A percentile compares a stretch with the other conserved stretches of the same genome.
phyloP scores from a whole-genome alignment of 202 grass and related monocot species.

The Saccharum hybrid region DNA sequence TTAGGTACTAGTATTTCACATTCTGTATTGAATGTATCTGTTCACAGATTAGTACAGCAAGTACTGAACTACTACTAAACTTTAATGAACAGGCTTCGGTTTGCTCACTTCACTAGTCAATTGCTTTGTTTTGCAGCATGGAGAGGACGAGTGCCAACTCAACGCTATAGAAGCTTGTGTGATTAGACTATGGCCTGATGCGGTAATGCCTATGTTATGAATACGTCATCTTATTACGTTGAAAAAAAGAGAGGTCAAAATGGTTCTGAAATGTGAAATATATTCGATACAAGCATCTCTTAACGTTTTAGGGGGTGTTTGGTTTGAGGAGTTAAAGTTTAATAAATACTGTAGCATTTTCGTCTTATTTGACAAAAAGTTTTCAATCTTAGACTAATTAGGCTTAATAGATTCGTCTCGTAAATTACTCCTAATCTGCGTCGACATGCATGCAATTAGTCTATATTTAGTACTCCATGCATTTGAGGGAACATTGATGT shows the following conservation, averaged over 20 bases:
- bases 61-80: background rate
- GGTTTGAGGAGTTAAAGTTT: too few species aligned
- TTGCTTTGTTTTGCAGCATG: slow-evolving; percentile 68
- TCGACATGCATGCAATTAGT: too few species aligned
- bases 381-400: too few species aligned
- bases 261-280: slow-evolving; percentile 17
- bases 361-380: too few species aligned
- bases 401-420: too few species aligned
- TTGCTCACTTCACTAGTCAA: slow-evolving; percentile 5
- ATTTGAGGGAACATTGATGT: too few species aligned
- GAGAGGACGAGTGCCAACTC: slow-evolving; percentile 65
- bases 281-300: background rate
- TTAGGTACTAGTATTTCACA: background rate
- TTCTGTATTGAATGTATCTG: background rate
- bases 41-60: background rate
- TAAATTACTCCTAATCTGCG: too few species aligned
- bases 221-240: background rate
- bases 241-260: background rate
- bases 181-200: slow-evolving; percentile 68
- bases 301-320: too few species aligned
- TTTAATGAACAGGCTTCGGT: background rate
- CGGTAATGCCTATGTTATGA: slow-evolving; percentile 51
- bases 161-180: slow-evolving; percentile 83
- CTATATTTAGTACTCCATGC: too few species aligned
- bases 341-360: too few species aligned